Percentiles rank a stretch among this genome's conserved stretches.
Conservation (phyloP, 73 alveolate species). For the Stentor coeruleus region DNA sequence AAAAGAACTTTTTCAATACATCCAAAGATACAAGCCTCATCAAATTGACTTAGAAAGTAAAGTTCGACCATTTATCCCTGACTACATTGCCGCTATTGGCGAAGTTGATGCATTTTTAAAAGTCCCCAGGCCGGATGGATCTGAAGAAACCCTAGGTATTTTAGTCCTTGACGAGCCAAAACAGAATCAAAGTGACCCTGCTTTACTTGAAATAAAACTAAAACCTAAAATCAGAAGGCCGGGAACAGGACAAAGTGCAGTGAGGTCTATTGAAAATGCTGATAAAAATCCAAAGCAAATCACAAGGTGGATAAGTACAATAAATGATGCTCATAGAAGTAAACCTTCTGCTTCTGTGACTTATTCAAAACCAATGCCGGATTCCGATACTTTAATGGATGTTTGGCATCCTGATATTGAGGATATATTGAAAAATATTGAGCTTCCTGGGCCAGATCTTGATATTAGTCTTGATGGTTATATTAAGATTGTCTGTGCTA, state of each 20-base stretch:
- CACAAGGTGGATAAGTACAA: conserved; percentile 83
- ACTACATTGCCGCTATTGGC: conserved; percentile 89
- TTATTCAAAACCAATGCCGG: conserved; percentile 92
- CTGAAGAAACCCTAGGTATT: conserved; percentile 79
- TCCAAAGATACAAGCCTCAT: conserved; percentile 75
- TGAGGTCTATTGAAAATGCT: conserved; percentile 80
- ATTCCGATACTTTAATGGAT: conserved; percentile 83
- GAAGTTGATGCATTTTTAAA: conserved; percentile 93
- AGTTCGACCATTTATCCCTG: conserved; percentile 90
- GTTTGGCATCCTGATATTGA: conserved; percentile 94
- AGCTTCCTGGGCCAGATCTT: conserved; percentile 85
- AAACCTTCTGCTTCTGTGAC: conserved; percentile 93
- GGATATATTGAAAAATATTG: conserved; percentile 61
- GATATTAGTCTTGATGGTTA: conserved; percentile 80
- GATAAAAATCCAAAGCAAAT: conserved; percentile 94
- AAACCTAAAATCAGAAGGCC: conserved; percentile 23
- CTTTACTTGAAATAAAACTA: conserved; percentile 22
- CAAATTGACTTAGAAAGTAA: conserved; percentile 86
- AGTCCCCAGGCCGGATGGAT: conserved; percentile 86
- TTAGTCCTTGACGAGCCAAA: conserved; percentile 45
- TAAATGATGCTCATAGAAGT: conserved; percentile 82
- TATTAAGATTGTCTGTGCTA: conserved; percentile 70
- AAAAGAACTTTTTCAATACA: conserved; percentile 68
- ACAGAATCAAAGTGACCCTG: conserved; percentile 23
- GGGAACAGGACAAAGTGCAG: conserved; percentile 29